Evolutionary conservation across 768 basidiomycete species (phyloP).

Genomic region (Rhizopogon salebrosus): DNA sequence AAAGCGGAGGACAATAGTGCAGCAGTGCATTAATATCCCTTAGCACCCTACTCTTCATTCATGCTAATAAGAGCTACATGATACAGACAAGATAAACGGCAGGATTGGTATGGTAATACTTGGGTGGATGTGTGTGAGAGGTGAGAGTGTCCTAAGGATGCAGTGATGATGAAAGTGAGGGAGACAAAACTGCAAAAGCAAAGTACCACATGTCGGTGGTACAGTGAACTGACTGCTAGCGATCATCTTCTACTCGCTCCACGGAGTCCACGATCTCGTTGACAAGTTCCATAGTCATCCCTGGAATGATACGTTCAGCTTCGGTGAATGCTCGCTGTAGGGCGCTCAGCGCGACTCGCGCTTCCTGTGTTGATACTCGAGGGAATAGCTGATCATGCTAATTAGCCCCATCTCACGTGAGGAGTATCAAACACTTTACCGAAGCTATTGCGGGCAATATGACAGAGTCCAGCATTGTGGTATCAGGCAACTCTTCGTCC

Average conservation of each 20-base stretch:
- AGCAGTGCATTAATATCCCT: background rate
- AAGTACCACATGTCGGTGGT: slow-evolving; percentile 20
- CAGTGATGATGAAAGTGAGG: slow-evolving; percentile 11
- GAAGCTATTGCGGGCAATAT: slow-evolving; percentile 95
- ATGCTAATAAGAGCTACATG: slow-evolving; percentile 17
- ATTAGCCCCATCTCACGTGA: background rate
- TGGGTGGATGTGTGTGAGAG: slow-evolving; percentile 10
- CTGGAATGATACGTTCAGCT: slow-evolving; percentile 93
- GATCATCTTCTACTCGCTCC: slow-evolving; percentile 81
- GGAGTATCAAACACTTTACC: slow-evolving; percentile 39
- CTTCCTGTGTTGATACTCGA: slow-evolving; percentile 89
- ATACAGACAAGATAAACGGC: slow-evolving; percentile 17
- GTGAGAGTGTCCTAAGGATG: slow-evolving; percentile 6
- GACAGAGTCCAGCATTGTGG: slow-evolving; percentile 94
- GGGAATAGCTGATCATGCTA: slow-evolving; percentile 29
- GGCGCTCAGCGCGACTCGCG: slow-evolving; percentile 76
- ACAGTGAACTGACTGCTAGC: slow-evolving; percentile 20
- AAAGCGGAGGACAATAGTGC: background rate
- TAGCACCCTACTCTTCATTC: background rate
- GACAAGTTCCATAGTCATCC: slow-evolving; percentile 87
- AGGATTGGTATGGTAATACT: slow-evolving; percentile 11
- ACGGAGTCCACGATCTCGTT: slow-evolving; percentile 93
- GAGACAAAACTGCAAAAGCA: slow-evolving; percentile 16
- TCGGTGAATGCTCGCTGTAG: slow-evolving; percentile 91
- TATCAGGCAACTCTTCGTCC: slow-evolving; percentile 59